phyloP scores from a whole-genome alignment of 164 flowering plant genomes.

The Liquidambar formosana region DNA sequence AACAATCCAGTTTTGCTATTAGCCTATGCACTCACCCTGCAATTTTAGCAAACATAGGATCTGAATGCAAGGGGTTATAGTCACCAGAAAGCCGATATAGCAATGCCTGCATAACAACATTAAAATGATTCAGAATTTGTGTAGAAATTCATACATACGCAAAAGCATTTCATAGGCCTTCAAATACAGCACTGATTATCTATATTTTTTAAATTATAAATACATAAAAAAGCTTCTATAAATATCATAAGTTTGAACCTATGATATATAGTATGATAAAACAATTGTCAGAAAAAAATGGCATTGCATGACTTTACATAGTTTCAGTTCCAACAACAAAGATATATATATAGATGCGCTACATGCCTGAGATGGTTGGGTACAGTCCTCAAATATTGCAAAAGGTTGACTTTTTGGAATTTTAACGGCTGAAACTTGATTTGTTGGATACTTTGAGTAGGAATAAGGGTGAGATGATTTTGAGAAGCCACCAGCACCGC shows the following conservation, averaged over 20 bases:
- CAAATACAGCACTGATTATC: no score
- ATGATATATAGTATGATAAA: no score
- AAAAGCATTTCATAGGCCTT: no score
- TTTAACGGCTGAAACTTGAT: constrained; percentile 39
- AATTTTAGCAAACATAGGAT: constrained; percentile 67
- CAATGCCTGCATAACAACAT: constrained; percentile 63
- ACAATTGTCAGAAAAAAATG: no score
- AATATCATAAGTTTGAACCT: no score
- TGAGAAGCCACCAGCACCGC: constrained; percentile 98
- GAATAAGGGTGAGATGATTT: constrained; percentile 70
- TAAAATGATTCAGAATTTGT: neutral
- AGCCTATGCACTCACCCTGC: constrained; percentile 70
- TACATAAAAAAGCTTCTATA: no score
- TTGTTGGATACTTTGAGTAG: constrained; percentile 57
- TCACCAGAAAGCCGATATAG: constrained; percentile 94
- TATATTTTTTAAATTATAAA: no score
- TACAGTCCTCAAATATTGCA: constrained; percentile 62
- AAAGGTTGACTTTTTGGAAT: constrained; percentile 68
- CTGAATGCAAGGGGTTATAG: constrained; percentile 93
- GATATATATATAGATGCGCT: neutral
- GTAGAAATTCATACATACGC: neutral
- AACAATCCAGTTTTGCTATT: neutral
- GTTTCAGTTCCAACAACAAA: neutral
- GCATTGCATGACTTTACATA: no score
- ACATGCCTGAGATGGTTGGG: constrained; percentile 78